Evolutionary conservation across 495 filamentous ascomycete genomes (phyloP).

Genomic region (Hypoxylon fragiforme): DNA sequence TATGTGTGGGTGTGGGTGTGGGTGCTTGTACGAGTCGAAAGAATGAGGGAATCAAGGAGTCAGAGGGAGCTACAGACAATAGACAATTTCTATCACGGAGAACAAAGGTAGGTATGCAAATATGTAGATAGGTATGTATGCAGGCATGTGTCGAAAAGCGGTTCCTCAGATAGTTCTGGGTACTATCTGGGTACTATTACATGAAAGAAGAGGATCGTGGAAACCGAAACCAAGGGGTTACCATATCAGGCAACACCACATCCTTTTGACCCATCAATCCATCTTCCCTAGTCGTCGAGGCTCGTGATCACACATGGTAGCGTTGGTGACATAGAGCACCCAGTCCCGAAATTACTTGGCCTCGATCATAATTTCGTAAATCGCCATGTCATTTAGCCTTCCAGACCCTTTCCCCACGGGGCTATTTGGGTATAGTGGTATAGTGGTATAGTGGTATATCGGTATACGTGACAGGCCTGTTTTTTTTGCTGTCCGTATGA

Average conservation of each 20-base stretch:
- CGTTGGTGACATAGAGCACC: slow-evolving; percentile 4
- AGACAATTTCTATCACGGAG: slow-evolving; percentile 18
- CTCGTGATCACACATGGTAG: slow-evolving; percentile 21
- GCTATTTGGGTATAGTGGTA: slow-evolving; percentile 14
- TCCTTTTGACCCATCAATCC: slow-evolving; percentile 12
- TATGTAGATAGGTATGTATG: neutral
- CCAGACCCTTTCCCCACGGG: slow-evolving; percentile 26
- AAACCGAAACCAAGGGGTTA: slow-evolving; percentile 27
- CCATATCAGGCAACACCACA: slow-evolving; percentile 29
- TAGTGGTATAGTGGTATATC: too few relatives aligned
- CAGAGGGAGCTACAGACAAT: too few relatives aligned
- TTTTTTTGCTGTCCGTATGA: too few relatives aligned
- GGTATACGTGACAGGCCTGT: slow-evolving; percentile 17
- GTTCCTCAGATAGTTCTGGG: slow-evolving; percentile 4
- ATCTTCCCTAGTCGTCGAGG: slow-evolving; percentile 13
- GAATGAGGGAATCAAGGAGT: neutral
- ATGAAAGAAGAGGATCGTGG: slow-evolving; percentile 20
- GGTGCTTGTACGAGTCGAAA: neutral
- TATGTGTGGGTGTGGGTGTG: too few relatives aligned
- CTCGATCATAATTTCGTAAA: slow-evolving; percentile 16
- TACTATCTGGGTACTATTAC: slow-evolving; percentile 30
- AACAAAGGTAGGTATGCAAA: slow-evolving; percentile 8
- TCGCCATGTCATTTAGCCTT: slow-evolving; percentile 21
- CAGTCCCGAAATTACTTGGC: slow-evolving; percentile 26
- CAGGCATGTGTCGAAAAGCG: slow-evolving; percentile 2